Evolutionary conservation across 2,329 filamentous ascomycete genomes (phyloP).

Genomic region (Alternaria alternata): DNA sequence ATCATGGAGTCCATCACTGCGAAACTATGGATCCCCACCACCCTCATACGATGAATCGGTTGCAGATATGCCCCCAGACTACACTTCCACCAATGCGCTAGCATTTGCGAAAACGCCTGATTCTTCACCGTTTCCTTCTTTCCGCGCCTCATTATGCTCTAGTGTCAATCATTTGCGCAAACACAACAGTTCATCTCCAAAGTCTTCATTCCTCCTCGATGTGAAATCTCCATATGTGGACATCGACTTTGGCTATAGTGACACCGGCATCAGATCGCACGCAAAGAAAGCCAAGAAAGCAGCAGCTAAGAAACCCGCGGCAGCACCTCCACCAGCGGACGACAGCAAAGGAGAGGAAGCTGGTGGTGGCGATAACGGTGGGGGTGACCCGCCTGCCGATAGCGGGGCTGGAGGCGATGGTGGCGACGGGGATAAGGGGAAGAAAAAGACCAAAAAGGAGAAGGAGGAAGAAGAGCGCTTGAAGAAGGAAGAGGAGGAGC

Average conservation of each 20-base stretch:
- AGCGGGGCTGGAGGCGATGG: slow-evolving; percentile 46
- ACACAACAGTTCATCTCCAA: slow-evolving; percentile 39
- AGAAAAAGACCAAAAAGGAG: slow-evolving; percentile 55
- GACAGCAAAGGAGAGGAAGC: slow-evolving; percentile 58
- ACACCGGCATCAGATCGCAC: slow-evolving; percentile 61
- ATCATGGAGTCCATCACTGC: slow-evolving; percentile 35
- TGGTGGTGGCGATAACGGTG: slow-evolving; percentile 43
- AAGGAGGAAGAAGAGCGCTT: slow-evolving; percentile 47
- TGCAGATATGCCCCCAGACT: slow-evolving; percentile 55
- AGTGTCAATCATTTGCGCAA: slow-evolving; percentile 39
- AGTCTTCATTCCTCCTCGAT: slow-evolving; percentile 41
- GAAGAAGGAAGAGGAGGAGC: slow-evolving; percentile 51
- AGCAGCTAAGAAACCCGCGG: slow-evolving; percentile 41
- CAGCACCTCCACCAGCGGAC: slow-evolving; percentile 48
- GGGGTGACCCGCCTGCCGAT: slow-evolving; percentile 47
- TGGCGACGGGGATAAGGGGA: slow-evolving; percentile 44
- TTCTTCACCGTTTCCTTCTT: slow-evolving; percentile 42
- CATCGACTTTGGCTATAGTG: slow-evolving; percentile 66
- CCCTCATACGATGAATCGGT: slow-evolving; percentile 56
- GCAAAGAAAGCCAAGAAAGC: slow-evolving; percentile 62
- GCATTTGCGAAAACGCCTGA: slow-evolving; percentile 49
- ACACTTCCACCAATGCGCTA: slow-evolving; percentile 53
- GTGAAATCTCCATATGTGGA: slow-evolving; percentile 48
- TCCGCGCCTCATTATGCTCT: slow-evolving; percentile 43
- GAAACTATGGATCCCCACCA: slow-evolving; percentile 39